Base-by-base conservation (phyloP, 345 rosid species). In the Lagerstroemia speciosa region DNA sequence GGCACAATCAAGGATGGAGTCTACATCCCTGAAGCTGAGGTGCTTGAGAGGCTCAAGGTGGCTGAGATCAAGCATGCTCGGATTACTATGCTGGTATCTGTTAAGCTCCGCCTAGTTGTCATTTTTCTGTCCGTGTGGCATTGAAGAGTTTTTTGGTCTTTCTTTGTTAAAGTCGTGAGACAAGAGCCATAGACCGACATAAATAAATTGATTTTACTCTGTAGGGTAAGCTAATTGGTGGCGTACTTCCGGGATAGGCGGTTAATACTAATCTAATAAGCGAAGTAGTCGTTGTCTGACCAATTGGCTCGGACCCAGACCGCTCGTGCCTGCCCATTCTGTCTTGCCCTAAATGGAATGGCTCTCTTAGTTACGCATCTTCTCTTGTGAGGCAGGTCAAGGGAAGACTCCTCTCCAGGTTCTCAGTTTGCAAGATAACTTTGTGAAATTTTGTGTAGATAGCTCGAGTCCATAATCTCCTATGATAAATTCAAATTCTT, bases 1-100 rank as follows among this genome's bases (percentile, higher is more conserved):
- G n/a, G n/a, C n/a, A n/a, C n/a, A n/a, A n/a, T n/a, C n/a, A n/a
- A n/a, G n/a, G n/a, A n/a, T n/a, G n/a, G n/a, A 8, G 87, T 79
- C 1, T 91, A 93, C 68, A 65, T 87, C 34, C 88, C 98, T 0
- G 98, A 93, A n/a, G 74, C 2, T 14, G 96, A 89, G 72, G 85
- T 85, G 87, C 89, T 91, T 2, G 97, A 93, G 69, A 80, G 97
- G 78, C 79, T 93, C 30, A 91, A 93, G 71, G 52, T 93, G 67
- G 98, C 98, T 4, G 98, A 91, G 90, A 93, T 93, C 26, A 93
- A 93, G 82, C 98, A 93, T 41, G 86, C 98, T 4, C 88, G 98
- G 74, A 68, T 93, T 57, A 97, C 97, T 15, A 93, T 93, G 98
- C 0, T 93, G 70, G 98, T n/a, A n/a, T n/a, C n/a, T n/a, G n/a